These are phyloP conservation scores for Clarireedia monteithiana DNA, from an alignment of 2,329 filamentous ascomycete species.

Conservation along the genomic window DNA sequence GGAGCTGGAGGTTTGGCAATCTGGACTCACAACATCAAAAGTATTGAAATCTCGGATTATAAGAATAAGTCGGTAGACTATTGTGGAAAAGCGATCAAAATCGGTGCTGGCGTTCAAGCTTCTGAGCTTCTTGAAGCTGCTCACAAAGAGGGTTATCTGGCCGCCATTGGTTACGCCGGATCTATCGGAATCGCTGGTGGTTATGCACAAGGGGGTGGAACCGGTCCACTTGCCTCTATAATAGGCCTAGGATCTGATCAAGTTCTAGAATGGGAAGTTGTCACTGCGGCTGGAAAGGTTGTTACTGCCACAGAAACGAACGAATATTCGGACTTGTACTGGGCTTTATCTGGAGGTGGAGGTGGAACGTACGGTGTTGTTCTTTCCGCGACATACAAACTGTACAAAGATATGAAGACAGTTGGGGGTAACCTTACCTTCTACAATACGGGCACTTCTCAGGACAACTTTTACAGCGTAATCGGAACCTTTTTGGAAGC, in stretches of 20 bases:
- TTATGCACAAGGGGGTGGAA: slow-evolving; percentile 53
- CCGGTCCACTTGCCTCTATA: slow-evolving; percentile 43
- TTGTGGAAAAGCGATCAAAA: slow-evolving; percentile 40
- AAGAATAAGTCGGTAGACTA: slow-evolving; percentile 37
- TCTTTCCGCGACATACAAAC: slow-evolving; percentile 47
- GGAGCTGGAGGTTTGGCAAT: slow-evolving; percentile 51
- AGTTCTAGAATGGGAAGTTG: slow-evolving; percentile 46
- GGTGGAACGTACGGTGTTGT: slow-evolving; percentile 53
- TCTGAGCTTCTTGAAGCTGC: slow-evolving; percentile 38
- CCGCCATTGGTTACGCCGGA: too few species aligned
- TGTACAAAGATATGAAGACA: too few species aligned
- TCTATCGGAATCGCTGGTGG: slow-evolving; percentile 53
- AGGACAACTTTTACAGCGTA: too few species aligned
- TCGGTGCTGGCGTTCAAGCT: slow-evolving; percentile 46
- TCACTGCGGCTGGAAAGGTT: slow-evolving; percentile 43
- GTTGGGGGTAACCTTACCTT: too few species aligned
- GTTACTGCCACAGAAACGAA: slow-evolving; percentile 44
- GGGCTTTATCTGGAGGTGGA: slow-evolving; percentile 54
- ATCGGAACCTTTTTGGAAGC: too few species aligned
- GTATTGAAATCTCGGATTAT: slow-evolving; percentile 35
- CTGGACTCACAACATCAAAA: slow-evolving; percentile 49
- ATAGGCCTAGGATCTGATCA: slow-evolving; percentile 55
- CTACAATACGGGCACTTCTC: too few species aligned
- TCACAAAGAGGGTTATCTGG: too few species aligned
- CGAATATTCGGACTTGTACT: slow-evolving; percentile 57